Base-by-base conservation (phyloP, 257 asterid species). In the Schizonepeta tenuifolia region DNA sequence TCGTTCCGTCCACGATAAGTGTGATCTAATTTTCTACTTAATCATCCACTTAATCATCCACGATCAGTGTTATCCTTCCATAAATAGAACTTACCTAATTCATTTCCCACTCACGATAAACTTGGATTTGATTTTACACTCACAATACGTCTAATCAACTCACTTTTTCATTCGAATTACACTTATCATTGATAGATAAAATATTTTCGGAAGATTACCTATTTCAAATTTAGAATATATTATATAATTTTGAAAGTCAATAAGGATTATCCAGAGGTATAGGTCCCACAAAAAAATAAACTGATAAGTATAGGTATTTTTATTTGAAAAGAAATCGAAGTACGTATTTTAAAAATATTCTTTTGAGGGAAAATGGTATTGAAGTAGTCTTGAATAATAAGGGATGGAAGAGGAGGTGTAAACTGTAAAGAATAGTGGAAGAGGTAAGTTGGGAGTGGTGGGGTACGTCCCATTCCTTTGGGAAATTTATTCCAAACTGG, bases 371-470 rank as follows among this genome's bases (percentile, higher is more conserved):
- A 31, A 31, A 31, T 4, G 12, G 17, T 17, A 53, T 18, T 9
- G 24, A 53, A 20, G 14, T 20, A 53, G n/a, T n/a, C n/a, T 53
- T 20, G 31, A 50, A 50, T 49, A 49, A 28, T 26, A 14, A 26
- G 63, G 63, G 40, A 57, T 26, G 63, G 40, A 57, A 22, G 60
- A 55, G 61, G 1, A 4, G 24, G 26, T 6, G 26, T 21, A 11
- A 56, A 18, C 9, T 57, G 63, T 57, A 57, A 57, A 57, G 63
- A 21, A 53, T 53, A 53, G 31, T 53, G 22, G 22, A 38, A 38
- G 11, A 12, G 43, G 43, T 38, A 38, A 38, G 43, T 50, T 13
- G 51, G 20, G 53, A 47, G 53, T 15, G 35, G 31, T 55, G 61
- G 36, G 36, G 64, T 2, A 14, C 12, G 24, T 17, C 28, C 58